phyloP scores from a whole-genome alignment of 148 eudicot genomes.

The Chenopodium berlandieri region DNA sequence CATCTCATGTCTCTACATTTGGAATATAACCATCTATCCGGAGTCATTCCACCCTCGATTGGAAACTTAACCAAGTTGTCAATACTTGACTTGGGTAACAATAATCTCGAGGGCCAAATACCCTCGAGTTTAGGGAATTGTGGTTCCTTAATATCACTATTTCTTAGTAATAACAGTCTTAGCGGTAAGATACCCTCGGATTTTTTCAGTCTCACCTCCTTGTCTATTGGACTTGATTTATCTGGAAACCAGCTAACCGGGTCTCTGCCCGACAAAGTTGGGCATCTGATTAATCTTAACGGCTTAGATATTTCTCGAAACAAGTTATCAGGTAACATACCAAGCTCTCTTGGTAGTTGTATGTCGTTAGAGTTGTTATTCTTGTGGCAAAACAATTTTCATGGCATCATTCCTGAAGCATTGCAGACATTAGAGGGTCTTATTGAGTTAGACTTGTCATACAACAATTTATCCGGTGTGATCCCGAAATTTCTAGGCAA shows the following conservation, averaged over 20 bases:
- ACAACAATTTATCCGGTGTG: slow-evolving; percentile 37
- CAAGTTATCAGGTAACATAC: slow-evolving; percentile 35
- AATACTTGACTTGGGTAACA: slow-evolving; percentile 6
- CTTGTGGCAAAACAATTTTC: slow-evolving; percentile 29
- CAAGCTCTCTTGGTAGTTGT: slow-evolving; percentile 27
- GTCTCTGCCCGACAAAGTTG: slow-evolving; percentile 27
- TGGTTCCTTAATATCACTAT: slow-evolving; percentile 14
- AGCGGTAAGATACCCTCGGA: slow-evolving; percentile 34
- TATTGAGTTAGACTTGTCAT: slow-evolving; percentile 26
- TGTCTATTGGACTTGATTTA: slow-evolving; percentile 5
- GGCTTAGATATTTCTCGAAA: slow-evolving; percentile 19
- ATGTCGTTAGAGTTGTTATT: slow-evolving; percentile 6
- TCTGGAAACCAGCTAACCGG: slow-evolving; percentile 30
- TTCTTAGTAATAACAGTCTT: slow-evolving; percentile 26
- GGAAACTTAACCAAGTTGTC: slow-evolving; percentile 33
- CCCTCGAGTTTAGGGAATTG: slow-evolving; percentile 39
- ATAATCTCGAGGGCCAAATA: slow-evolving; percentile 32
- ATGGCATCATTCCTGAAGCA: slow-evolving; percentile 29
- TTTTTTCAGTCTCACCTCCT: slow-evolving; percentile 15
- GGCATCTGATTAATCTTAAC: slow-evolving; percentile 20
- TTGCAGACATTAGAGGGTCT: slow-evolving; percentile 21
- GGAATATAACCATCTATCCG: slow-evolving; percentile 28
- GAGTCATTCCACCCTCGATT: slow-evolving; percentile 32
- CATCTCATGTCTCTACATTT: background rate
- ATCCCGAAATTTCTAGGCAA: slow-evolving; percentile 26